Evolutionary conservation across 1,139 yeast species (phyloP), one percentile per base, ranked within the genome.

Genomic region (Nakaseomyces delphensis): DNA sequence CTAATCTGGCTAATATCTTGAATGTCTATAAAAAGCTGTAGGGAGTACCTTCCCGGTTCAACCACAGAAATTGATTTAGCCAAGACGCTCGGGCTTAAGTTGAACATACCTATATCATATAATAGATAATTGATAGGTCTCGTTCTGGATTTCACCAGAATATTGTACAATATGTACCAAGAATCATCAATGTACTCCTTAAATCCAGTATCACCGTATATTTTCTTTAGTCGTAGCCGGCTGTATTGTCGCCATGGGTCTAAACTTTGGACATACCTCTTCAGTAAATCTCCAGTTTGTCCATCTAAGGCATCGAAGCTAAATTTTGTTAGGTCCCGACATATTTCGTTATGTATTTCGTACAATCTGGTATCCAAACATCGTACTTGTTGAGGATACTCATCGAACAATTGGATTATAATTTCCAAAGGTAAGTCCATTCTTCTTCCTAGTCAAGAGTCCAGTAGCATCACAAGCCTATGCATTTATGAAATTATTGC

Each of bases 141-240:
- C 16, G 44, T 16, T 21, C 28, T 41, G 11, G 47, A 46, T n/a
- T 43, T 38, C 18, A 28, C 32, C 36, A 53, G 32, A 2, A 49
- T 40, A 31, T 47, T 46, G 38, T 48, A 50, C 3, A 53, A 39
- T 23, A 52, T 41, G 16, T 47, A 45, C 57, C 57, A 54, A 7
- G 57, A 54, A 32, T 52, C 55, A 29, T 46, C 46, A 13, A 51
- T 41, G 31, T 28, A 49, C 36, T 47, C 50, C 31, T 13, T 20
- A 13, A 20, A 20, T n/a, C 27, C 37, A 11, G 27, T 25, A 10
- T 11, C 18, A 8, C 7, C 6, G 11, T 19, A 21, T n/a, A 21
- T 31, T 9, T 21, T 13, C 15, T 16, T 21, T 14, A 40, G 16
- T 11, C 37, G 18, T 10, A 18, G 9, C 16, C 43, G 28, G 14